phyloP scores from a whole-genome alignment of 106 monocot genomes.

The Vanilla planifolia region DNA sequence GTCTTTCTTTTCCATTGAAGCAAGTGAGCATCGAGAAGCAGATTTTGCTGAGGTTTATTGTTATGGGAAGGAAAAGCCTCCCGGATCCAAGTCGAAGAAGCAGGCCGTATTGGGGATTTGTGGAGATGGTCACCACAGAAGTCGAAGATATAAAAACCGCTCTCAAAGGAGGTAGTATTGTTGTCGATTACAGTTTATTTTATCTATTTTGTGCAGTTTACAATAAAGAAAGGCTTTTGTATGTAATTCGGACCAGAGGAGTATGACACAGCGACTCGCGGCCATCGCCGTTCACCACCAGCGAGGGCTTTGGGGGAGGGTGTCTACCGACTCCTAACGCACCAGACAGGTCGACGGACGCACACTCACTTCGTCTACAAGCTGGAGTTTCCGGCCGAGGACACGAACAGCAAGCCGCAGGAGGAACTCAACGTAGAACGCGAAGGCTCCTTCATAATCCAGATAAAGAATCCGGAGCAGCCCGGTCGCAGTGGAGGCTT shows the following conservation, averaged over 20 bases:
- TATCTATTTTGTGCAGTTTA: not conserved
- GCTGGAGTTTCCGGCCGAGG: conserved; percentile 33
- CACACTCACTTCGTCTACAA: conserved; percentile 85
- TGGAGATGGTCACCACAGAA: conserved; percentile 64
- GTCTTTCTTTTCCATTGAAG: conserved; percentile 14
- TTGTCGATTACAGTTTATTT: not conserved
- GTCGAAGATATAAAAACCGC: conserved; percentile 51
- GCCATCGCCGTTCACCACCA: conserved; percentile 28
- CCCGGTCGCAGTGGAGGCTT: conserved; percentile 18
- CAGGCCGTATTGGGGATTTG: conserved; percentile 60
- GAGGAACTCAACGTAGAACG: conserved; percentile 63
- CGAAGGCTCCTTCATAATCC: conserved; percentile 69
- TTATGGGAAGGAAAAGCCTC: conserved; percentile 80
- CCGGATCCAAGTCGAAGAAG: conserved; percentile 50
- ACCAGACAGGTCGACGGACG: conserved; percentile 19
- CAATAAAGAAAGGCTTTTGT: too few species aligned
- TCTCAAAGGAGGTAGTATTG: conserved; percentile 41
- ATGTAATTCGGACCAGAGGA: too few species aligned
- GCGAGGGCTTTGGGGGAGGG: conserved; percentile 69
- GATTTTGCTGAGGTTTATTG: conserved; percentile 44
- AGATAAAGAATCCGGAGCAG: conserved; percentile 72
- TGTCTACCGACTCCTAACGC: conserved; percentile 63
- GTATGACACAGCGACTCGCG: conserved; percentile 65
- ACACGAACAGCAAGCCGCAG: conserved; percentile 26
- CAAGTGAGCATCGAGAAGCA: conserved; percentile 60